Percentiles rank a stretch among this genome's conserved stretches.
Evolutionary conservation across 2,329 filamentous ascomycete species (phyloP).

Genomic region (Diplodia mutila): DNA sequence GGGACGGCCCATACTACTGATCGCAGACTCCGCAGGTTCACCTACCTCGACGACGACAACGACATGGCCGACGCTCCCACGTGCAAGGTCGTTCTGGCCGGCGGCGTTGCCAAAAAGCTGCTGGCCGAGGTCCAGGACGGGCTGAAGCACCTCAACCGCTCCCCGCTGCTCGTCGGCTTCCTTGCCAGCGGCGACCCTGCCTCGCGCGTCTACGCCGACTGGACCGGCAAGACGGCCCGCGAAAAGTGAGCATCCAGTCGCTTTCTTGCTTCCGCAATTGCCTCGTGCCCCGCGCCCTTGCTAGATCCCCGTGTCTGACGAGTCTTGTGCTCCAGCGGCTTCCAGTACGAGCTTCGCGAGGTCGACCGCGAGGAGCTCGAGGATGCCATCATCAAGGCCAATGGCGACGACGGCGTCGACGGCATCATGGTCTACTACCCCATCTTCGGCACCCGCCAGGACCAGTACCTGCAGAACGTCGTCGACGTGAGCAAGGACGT

Average conservation of each 20-base stretch:
- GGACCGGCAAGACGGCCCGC: constrained; percentile 93
- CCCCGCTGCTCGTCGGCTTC: constrained; percentile 86
- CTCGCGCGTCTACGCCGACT: constrained; percentile 91
- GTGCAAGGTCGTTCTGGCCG: constrained; percentile 92
- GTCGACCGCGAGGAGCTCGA: constrained; percentile 88
- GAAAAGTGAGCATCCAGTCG: constrained; percentile 74
- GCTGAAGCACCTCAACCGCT: constrained; percentile 69
- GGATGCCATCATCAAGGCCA: constrained; percentile 83
- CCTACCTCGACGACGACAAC: constrained; percentile 7
- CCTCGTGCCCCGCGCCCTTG: neutral
- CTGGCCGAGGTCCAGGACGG: constrained; percentile 77
- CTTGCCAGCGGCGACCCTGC: constrained; percentile 90
- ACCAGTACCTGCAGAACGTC: constrained; percentile 94
- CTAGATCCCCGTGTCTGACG: constrained; percentile 21
- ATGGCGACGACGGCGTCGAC: constrained; percentile 75
- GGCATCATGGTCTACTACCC: constrained; percentile 98
- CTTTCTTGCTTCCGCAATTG: neutral
- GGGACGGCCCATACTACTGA: constrained; percentile 2
- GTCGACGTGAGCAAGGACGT: constrained; percentile 91
- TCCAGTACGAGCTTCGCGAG: constrained; percentile 82
- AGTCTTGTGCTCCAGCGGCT: constrained; percentile 60
- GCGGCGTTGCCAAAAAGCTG: constrained; percentile 81
- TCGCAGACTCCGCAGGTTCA: neutral
- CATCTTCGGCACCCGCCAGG: constrained; percentile 88
- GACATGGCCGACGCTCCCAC: constrained; percentile 46